Conservation (phyloP, 2,329 filamentous ascomycete species). For the Aureobasidium sp. region DNA sequence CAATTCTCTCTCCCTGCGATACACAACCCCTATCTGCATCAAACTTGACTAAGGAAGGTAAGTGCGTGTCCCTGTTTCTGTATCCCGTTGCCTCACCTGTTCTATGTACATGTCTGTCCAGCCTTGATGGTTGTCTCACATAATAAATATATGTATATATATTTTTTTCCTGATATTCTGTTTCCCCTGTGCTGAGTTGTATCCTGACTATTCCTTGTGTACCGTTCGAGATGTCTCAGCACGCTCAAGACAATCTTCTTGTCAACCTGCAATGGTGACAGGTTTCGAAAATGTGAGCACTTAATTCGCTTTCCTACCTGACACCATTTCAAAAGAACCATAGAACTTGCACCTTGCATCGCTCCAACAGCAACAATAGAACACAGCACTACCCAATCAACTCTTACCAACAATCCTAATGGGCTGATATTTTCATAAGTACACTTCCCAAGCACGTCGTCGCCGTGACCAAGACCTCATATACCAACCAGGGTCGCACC, state of each 20-base stretch:
- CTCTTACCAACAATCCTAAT: not conserved
- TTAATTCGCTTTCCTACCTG: too few species aligned
- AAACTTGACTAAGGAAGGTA: not conserved
- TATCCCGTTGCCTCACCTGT: not conserved
- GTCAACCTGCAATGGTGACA: too few species aligned
- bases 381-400: not conserved
- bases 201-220: too few species aligned
- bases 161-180: not conserved
- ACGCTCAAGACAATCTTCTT: too few species aligned
- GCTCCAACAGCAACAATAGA: not conserved
- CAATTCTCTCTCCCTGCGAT: not conserved
- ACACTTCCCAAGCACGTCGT: not conserved
- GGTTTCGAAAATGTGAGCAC: too few species aligned
- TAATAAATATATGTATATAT: not conserved
- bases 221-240: too few species aligned
- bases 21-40: not conserved
- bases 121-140: not conserved
- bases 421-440: not conserved
- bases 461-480: not conserved
- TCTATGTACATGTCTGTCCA: not conserved
- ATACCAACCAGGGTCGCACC: not conserved
- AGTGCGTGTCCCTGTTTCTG: not conserved
- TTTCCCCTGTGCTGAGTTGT: not conserved
- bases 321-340: too few species aligned
- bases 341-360: too few species aligned